Conservation (phyloP, 1,284 basidiomycete species). For the Apiotrichum gamsii region DNA sequence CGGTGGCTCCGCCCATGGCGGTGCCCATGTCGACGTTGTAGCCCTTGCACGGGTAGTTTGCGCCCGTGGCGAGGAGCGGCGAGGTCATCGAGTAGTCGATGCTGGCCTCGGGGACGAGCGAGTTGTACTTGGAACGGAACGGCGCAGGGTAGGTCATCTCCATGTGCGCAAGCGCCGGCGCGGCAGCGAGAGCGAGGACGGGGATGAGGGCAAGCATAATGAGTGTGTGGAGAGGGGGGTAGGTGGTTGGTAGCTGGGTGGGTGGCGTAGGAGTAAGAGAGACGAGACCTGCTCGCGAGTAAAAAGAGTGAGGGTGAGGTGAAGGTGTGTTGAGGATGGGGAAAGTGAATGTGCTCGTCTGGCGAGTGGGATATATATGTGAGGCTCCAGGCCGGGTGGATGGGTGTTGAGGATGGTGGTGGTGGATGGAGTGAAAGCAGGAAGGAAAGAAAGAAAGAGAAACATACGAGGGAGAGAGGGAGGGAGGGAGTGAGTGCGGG, state of each 20-base stretch:
- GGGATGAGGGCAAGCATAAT: background rate
- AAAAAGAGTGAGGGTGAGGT: no score
- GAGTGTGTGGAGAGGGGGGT: no score
- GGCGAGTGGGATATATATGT: no score
- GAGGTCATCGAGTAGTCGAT: constrained; percentile 45
- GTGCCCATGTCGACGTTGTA: constrained; percentile 32
- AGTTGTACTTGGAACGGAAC: constrained; percentile 34
- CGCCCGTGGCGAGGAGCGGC: constrained; percentile 38
- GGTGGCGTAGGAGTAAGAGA: no score
- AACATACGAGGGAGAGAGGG: background rate
- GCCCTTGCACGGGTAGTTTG: constrained; percentile 47
- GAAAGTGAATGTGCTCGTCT: no score
- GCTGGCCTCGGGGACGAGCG: constrained; percentile 26
- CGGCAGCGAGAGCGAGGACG: constrained; percentile 11
- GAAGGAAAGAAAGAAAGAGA: background rate
- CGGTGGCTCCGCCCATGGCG: constrained; percentile 27
- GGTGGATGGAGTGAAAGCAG: no score
- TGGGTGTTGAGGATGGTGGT: no score
- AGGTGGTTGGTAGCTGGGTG: no score
- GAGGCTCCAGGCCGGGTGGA: no score
- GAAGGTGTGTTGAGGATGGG: no score
- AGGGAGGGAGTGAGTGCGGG: no score
- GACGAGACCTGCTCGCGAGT: no score
- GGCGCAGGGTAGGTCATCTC: constrained; percentile 40
- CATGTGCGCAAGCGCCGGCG: constrained; percentile 34